A percentile compares a stretch with the other conserved stretches of the same genome.
phyloP scores from a whole-genome alignment of 768 basidiomycete species.

The Lepiota brunneoincarnata region DNA sequence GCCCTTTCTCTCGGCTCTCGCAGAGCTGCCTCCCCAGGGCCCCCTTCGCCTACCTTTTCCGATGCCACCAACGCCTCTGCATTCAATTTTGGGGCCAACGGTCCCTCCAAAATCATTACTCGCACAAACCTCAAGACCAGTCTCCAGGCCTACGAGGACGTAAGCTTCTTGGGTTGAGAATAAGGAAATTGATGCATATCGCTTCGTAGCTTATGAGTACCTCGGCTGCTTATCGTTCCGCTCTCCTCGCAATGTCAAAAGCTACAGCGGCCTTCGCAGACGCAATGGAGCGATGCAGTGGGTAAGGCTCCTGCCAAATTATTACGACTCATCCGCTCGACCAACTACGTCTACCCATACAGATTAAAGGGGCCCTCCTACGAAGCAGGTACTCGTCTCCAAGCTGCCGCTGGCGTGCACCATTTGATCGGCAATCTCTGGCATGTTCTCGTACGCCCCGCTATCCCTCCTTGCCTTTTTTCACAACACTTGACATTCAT shows the following conservation, averaged over 20 bases:
- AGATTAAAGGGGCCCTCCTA: constrained; percentile 80
- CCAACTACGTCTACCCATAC: neutral
- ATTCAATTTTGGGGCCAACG: constrained; percentile 71
- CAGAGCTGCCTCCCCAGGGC: constrained; percentile 47
- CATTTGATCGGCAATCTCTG: constrained; percentile 92
- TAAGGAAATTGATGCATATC: neutral
- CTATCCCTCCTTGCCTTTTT: constrained; percentile 9
- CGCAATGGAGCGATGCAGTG: constrained; percentile 80
- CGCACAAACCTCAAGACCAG: constrained; percentile 74
- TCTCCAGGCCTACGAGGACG: constrained; percentile 79
- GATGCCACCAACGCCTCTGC: constrained; percentile 77
- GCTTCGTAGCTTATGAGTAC: constrained; percentile 63
- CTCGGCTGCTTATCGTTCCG: constrained; percentile 77
- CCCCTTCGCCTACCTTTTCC: constrained; percentile 83
- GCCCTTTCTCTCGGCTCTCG: constrained; percentile 46
- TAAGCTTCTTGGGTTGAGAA: constrained; percentile 30
- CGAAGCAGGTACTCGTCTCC: constrained; percentile 77
- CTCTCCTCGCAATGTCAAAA: constrained; percentile 76
- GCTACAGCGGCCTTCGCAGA: constrained; percentile 85
- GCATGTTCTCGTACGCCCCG: constrained; percentile 73
- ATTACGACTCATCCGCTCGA: neutral
- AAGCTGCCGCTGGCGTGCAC: constrained; percentile 85
- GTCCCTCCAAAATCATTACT: constrained; percentile 81
- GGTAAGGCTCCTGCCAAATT: constrained; percentile 45
- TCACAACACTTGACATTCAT: neutral